These are phyloP conservation scores for Hysterium pulicare DNA, from an alignment of 2,329 filamentous ascomycete genomes.

Conservation along the genomic window DNA sequence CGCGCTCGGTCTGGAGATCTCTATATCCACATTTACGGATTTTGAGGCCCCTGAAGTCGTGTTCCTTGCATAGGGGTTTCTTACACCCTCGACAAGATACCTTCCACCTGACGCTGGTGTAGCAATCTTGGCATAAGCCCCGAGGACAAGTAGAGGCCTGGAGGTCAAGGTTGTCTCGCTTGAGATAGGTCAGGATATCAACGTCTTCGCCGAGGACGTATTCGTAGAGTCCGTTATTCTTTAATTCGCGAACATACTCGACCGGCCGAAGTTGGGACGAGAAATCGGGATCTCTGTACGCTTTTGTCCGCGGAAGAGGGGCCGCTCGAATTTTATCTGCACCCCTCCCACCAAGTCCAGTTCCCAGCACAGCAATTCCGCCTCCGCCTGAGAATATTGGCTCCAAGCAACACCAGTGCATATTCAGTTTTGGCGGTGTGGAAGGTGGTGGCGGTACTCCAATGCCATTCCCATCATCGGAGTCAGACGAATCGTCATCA, in stretches of 20 bases:
- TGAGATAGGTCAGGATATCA: constrained; percentile 37
- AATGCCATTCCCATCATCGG: constrained; percentile 33
- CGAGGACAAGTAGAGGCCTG: constrained; percentile 50
- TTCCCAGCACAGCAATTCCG: constrained; percentile 56
- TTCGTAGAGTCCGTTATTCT: constrained; percentile 41
- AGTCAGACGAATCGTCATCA: constrained; percentile 37
- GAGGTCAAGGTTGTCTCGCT: constrained; percentile 42
- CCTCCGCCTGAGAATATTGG: constrained; percentile 59
- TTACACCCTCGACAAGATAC: constrained; percentile 58
- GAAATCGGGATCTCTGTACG: constrained; percentile 57
- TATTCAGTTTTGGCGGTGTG: constrained; percentile 50
- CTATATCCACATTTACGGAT: constrained; percentile 57
- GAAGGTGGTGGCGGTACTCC: constrained; percentile 33
- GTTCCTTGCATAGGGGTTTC: constrained; percentile 56
- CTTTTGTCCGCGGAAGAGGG: constrained; percentile 52
- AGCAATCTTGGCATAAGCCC: constrained; percentile 57
- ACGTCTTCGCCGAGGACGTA: constrained; percentile 41
- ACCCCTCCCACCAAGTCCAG: constrained; percentile 46
- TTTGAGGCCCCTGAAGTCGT: constrained; percentile 56
- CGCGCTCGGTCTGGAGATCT: constrained; percentile 51
- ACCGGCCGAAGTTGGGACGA: constrained; percentile 47
- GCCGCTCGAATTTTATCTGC: constrained; percentile 56
- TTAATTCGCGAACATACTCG: constrained; percentile 38
- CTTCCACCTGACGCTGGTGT: constrained; percentile 57
- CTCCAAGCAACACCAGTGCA: constrained; percentile 60